These are phyloP conservation scores for Lotus japonicus DNA, from an alignment of 306 rosid species.

Conservation along the genomic window DNA sequence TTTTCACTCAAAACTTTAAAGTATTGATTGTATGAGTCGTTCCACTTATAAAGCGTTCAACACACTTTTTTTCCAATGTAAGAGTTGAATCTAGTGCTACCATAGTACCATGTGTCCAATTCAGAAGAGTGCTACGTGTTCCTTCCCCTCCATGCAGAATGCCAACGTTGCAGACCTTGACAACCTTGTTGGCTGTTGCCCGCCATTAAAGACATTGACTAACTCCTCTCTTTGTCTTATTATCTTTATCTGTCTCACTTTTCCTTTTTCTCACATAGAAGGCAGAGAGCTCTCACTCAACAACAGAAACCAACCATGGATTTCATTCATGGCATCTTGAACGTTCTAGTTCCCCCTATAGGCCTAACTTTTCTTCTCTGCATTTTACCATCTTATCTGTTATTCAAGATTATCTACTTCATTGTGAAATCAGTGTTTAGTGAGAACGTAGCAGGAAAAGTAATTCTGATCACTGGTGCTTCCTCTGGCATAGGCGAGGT, in stretches of 20 bases:
- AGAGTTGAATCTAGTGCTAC: background rate
- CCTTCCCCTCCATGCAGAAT: background rate
- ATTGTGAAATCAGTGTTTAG: background rate
- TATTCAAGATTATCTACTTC: conserved; percentile 27
- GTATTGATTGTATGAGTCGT: too few relatives aligned
- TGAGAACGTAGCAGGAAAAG: conserved; percentile 55
- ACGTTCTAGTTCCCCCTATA: conserved; percentile 28
- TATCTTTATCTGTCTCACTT: background rate
- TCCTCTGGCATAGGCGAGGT: conserved; percentile 65
- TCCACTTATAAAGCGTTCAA: too few relatives aligned
- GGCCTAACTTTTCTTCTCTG: conserved; percentile 1
- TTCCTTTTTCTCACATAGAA: background rate
- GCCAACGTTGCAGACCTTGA: conserved; percentile 4
- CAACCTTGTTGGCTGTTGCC: background rate
- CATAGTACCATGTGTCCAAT: background rate
- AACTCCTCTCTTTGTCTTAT: background rate
- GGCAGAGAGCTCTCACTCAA: background rate
- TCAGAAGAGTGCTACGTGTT: conserved; percentile 12
- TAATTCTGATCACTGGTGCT: conserved; percentile 49
- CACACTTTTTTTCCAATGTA: too few relatives aligned
- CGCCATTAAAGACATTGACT: background rate
- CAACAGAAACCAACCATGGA: conserved; percentile 21
- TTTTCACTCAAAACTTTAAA: too few relatives aligned
- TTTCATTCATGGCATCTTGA: conserved; percentile 20
- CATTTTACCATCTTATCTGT: conserved; percentile 22